These are phyloP conservation scores for Pseudoneurospora amorphoporcata DNA, from an alignment of 495 filamentous ascomycete species.

Conservation along the genomic window DNA sequence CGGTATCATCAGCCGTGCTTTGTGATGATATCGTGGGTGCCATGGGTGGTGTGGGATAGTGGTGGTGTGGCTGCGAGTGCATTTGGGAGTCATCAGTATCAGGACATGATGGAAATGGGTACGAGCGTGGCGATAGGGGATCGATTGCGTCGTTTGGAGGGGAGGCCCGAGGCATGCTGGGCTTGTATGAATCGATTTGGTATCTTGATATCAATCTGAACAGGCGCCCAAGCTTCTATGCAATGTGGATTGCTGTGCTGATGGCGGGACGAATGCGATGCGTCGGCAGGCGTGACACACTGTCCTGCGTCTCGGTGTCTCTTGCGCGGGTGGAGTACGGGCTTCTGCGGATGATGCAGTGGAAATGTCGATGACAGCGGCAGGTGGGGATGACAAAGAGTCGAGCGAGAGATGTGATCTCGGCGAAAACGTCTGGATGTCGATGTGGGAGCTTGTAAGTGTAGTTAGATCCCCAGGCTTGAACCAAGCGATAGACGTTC, in stretches of 20 bases:
- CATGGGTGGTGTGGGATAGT: constrained; percentile 1
- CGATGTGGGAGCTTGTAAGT: not conserved
- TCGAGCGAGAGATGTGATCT: not conserved
- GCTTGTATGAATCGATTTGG: not conserved
- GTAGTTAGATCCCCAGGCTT: not conserved
- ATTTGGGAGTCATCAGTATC: constrained; percentile 22
- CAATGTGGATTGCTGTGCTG: not conserved
- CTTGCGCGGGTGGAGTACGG: not conserved
- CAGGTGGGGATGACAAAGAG: not conserved
- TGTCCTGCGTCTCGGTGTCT: not conserved
- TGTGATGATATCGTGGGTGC: constrained; percentile 2
- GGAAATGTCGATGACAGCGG: not conserved
- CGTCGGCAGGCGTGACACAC: not conserved
- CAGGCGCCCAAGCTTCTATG: not conserved
- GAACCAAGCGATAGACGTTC: not conserved
- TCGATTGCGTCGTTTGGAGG: constrained; percentile 26
- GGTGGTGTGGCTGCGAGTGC: not conserved
- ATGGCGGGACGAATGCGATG: not conserved
- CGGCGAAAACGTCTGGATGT: not conserved
- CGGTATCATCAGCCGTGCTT: constrained; percentile 16
- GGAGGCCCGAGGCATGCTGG: constrained; percentile 42
- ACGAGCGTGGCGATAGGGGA: constrained; percentile 27
- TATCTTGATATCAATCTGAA: not conserved
- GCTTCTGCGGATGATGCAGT: not conserved
- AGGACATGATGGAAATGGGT: constrained; percentile 35